These are phyloP conservation scores for Nepenthes mirabilis DNA, from an alignment of 148 eudicot species.

Conservation along the genomic window DNA sequence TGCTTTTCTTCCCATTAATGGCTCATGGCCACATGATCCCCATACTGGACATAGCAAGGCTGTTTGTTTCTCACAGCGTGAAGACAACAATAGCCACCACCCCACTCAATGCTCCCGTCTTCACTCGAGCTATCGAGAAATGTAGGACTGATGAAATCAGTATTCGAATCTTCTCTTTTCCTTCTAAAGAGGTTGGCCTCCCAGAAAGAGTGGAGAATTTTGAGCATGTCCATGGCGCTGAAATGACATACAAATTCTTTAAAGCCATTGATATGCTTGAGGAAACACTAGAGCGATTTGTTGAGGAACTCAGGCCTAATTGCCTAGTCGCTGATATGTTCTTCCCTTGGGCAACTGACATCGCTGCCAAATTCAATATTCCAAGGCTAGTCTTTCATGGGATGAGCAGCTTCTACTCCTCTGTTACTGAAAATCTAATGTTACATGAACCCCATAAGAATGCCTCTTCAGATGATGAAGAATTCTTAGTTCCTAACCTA, in stretches of 20 bases:
- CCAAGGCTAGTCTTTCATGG: slow-evolving; percentile 50
- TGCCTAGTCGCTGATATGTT: slow-evolving; percentile 38
- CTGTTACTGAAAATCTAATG: slow-evolving; percentile 13
- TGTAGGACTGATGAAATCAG: slow-evolving; percentile 2
- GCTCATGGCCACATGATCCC: slow-evolving; percentile 61
- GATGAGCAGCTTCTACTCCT: slow-evolving; percentile 21
- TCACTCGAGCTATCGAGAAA: slow-evolving; percentile 12
- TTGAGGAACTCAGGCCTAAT: slow-evolving; percentile 10
- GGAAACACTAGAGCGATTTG: slow-evolving; percentile 9
- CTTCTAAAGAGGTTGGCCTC: slow-evolving; percentile 21
- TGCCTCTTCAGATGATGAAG: slow-evolving; percentile 32
- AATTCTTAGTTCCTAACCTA: slow-evolving; percentile 18
- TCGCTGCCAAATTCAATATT: slow-evolving; percentile 21
- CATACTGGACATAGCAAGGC: slow-evolving; percentile 32
- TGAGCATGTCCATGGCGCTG: slow-evolving; percentile 8
- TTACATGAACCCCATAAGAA: slow-evolving; percentile 19
- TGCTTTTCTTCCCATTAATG: slow-evolving; percentile 23
- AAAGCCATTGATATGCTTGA: slow-evolving; percentile 13
- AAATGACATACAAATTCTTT: slow-evolving; percentile 1
- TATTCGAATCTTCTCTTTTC: slow-evolving; percentile 19
- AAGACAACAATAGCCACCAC: slow-evolving; percentile 43
- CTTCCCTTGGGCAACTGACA: slow-evolving; percentile 32
- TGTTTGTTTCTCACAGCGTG: slow-evolving; percentile 28
- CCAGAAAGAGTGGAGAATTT: slow-evolving; percentile 26
- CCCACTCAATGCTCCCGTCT: slow-evolving; percentile 17